These are phyloP conservation scores for Cutaneotrichosporon dermatis DNA, from an alignment of 1,284 basidiomycete species.

Conservation along the genomic window DNA sequence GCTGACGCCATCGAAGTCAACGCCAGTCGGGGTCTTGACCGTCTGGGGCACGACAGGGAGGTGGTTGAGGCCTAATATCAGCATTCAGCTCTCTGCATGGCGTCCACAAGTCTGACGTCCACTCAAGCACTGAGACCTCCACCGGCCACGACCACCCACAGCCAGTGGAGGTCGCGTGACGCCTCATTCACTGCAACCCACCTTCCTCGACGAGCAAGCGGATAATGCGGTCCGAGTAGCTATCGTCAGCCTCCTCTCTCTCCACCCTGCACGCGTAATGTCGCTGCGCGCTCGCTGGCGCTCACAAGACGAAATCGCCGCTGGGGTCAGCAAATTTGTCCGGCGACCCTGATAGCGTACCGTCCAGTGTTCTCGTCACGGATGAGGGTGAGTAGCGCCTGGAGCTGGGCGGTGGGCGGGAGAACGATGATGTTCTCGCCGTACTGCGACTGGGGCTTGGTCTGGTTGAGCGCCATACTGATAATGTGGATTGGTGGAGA, in stretches of 20 bases:
- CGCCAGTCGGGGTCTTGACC: slow-evolving; percentile 60
- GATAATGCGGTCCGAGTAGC: slow-evolving; percentile 60
- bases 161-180: too few species aligned
- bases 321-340: slow-evolving; percentile 45
- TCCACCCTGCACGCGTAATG: neutral
- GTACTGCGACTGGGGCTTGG: neutral
- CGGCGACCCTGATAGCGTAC: slow-evolving; percentile 23
- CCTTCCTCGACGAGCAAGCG: slow-evolving; percentile 60
- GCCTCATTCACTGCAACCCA: slow-evolving; percentile 21
- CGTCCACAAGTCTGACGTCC: too few species aligned
- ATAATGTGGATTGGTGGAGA: neutral
- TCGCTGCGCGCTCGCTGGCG: neutral
- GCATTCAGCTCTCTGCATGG: neutral
- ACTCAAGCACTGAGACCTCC: neutral
- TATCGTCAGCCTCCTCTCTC: slow-evolving; percentile 5
- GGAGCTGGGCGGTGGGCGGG: slow-evolving; percentile 73
- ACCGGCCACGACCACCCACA: neutral
- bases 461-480: neutral
- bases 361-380: slow-evolving; percentile 70
- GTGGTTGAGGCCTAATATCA: slow-evolving; percentile 77
- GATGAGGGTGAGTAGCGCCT: slow-evolving; percentile 94
- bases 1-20: slow-evolving; percentile 76
- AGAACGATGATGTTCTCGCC: slow-evolving; percentile 43
- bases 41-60: slow-evolving; percentile 83
- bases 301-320: slow-evolving; percentile 91